A percentile compares a stretch with the other conserved stretches of the same genome.
These are phyloP conservation scores for Jaminaea rosea DNA, from an alignment of 1,284 basidiomycete species.

Conservation along the genomic window DNA sequence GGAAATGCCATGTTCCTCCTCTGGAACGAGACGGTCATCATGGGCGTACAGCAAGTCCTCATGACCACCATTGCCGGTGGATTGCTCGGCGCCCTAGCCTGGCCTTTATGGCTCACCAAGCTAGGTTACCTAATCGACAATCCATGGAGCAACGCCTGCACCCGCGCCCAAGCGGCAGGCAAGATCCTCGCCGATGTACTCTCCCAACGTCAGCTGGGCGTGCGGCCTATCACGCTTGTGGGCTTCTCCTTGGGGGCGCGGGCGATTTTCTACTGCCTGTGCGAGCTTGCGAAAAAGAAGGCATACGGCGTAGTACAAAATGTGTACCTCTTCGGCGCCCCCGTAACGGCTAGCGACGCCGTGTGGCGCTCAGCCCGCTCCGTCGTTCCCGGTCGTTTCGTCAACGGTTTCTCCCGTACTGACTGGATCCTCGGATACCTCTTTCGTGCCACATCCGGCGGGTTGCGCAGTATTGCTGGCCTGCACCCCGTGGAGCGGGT, in stretches of 20 bases:
- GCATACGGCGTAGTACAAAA: constrained; percentile 45
- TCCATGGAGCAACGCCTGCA: constrained; percentile 45
- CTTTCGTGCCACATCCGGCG: constrained; percentile 43
- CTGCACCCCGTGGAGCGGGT: constrained; percentile 40
- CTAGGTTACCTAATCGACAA: constrained; percentile 46
- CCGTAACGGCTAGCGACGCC: constrained; percentile 38
- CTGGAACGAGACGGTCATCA: constrained; percentile 46
- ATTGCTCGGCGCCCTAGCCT: constrained; percentile 40
- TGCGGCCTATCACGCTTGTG: constrained; percentile 44
- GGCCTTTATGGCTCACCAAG: constrained; percentile 46
- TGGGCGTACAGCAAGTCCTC: constrained; percentile 44
- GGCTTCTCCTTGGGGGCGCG: constrained; percentile 44
- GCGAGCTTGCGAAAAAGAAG: constrained; percentile 38
- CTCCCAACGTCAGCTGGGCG: constrained; percentile 40
- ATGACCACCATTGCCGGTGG: constrained; percentile 42
- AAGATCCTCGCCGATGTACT: constrained; percentile 44
- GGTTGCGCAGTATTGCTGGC: constrained; percentile 42
- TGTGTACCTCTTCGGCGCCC: constrained; percentile 44
- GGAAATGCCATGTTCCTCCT: constrained; percentile 44
- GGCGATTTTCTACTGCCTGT: constrained; percentile 43
- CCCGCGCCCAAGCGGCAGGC: constrained; percentile 39
- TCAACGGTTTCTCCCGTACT: constrained; percentile 42
- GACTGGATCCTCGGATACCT: constrained; percentile 46
- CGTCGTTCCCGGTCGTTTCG: constrained; percentile 42
- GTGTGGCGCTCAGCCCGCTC: constrained; percentile 37